Evolutionary conservation across 78 protist genomes (phyloP).

Genomic region (Neovahlkampfia damariscottae): DNA sequence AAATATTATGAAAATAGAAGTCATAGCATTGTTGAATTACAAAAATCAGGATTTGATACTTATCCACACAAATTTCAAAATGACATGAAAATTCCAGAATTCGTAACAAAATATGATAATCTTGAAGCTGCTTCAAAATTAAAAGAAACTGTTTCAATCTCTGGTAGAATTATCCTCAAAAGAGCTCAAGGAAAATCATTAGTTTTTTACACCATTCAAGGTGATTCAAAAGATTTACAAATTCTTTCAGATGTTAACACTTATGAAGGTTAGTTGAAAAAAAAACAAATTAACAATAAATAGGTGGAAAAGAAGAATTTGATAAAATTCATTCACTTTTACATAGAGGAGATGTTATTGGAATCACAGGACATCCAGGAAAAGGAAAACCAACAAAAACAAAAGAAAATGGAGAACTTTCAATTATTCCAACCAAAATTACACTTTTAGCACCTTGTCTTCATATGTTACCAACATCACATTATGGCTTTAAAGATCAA

Average conservation of each 20-base stretch:
- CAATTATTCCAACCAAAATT: constrained; percentile 62
- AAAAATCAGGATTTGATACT: constrained; percentile 3
- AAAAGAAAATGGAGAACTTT: constrained; percentile 94
- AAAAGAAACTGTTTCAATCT: constrained; percentile 33
- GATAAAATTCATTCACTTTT: constrained; percentile 26
- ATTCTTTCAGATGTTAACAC: constrained; percentile 40
- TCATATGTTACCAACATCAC: constrained; percentile 78
- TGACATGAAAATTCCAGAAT: constrained; percentile 21
- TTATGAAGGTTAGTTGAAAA: background rate
- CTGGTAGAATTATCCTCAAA: constrained; percentile 64
- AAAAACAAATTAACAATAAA: too few relatives aligned
- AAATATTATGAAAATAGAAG: background rate
- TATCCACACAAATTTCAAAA: constrained; percentile 73
- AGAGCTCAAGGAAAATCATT: constrained; percentile 68
- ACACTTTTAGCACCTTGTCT: constrained; percentile 93
- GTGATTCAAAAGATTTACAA: constrained; percentile 75
- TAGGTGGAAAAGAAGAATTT: constrained; percentile 36
- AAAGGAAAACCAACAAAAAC: too few relatives aligned
- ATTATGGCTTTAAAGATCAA: constrained; percentile 42
- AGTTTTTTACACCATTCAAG: constrained; percentile 71
- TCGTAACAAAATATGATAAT: constrained; percentile 16
- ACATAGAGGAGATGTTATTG: constrained; percentile 97
- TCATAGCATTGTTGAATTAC: background rate
- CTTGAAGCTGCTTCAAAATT: background rate
- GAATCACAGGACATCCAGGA: constrained; percentile 85